Evolutionary conservation across 352 stramenopile species (phyloP).

Genomic region (Aphanomyces invadans): DNA sequence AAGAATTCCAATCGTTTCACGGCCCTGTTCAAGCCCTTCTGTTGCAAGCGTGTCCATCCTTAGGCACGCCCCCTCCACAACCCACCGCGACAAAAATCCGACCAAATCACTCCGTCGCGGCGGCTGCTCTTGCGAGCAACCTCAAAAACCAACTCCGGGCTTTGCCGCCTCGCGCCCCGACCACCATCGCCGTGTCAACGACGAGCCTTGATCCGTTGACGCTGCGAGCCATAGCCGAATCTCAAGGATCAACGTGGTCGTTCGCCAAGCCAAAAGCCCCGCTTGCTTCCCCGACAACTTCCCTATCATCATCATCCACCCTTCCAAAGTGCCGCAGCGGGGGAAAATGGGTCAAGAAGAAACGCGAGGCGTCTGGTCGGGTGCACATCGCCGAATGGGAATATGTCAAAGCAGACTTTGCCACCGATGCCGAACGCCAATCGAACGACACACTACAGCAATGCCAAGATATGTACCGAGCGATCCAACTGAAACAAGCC

Average conservation of each 20-base stretch:
- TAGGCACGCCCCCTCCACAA: not conserved
- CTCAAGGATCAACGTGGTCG: not conserved
- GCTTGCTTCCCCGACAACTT: not conserved
- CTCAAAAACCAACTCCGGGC: not conserved
- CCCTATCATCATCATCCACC: not conserved
- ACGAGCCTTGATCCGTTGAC: not conserved
- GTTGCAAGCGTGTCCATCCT: not conserved
- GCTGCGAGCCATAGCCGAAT: no score
- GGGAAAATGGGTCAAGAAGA: conserved; percentile 21
- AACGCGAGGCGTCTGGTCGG: not conserved
- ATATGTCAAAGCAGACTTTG: conserved; percentile 22
- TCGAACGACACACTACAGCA: conserved; percentile 7
- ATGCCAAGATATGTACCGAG: conserved; percentile 9
- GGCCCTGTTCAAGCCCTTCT: not conserved
- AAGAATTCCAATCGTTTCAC: conserved; percentile 8
- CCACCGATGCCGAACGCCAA: not conserved
- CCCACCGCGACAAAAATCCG: not conserved
- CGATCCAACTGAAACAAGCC: not conserved
- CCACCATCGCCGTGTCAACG: not conserved
- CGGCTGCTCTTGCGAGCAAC: not conserved
- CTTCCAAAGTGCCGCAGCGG: not conserved
- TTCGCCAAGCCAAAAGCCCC: not conserved
- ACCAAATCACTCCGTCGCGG: not conserved
- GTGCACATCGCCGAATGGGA: conserved; percentile 20
- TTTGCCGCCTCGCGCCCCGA: not conserved